Conservation (phyloP, 2,329 filamentous ascomycete genomes). For the Lasiodiplodia sp. region DNA sequence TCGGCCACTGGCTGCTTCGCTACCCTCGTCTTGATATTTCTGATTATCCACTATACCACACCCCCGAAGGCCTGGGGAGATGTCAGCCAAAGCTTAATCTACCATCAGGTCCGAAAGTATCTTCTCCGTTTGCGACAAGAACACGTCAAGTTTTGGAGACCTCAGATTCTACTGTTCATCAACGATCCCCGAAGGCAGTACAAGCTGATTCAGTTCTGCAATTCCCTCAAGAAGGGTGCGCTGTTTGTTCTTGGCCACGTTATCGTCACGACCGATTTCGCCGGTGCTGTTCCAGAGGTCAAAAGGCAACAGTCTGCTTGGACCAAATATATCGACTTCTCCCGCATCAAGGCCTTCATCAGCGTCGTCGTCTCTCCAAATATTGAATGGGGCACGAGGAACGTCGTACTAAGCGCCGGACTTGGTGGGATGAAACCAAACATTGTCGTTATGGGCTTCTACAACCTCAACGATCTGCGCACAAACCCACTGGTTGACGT, state of each 20-base stretch:
- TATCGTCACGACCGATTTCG: conserved; percentile 85
- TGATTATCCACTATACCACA: conserved; percentile 84
- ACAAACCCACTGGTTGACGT: conserved; percentile 63
- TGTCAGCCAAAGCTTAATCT: conserved; percentile 88
- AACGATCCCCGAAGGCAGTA: conserved; percentile 84
- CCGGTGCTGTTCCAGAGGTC: conserved; percentile 78
- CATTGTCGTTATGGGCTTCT: conserved; percentile 81
- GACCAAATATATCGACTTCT: conserved; percentile 87
- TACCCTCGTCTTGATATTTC: conserved; percentile 77
- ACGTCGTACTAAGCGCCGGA: conserved; percentile 81
- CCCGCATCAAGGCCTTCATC: conserved; percentile 87
- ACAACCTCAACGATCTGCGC: conserved; percentile 79
- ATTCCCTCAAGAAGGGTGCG: conserved; percentile 86
- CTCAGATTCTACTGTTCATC: conserved; percentile 83
- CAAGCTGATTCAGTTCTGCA: conserved; percentile 88
- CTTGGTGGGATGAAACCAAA: conserved; percentile 90
- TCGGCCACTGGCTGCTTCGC: conserved; percentile 80
- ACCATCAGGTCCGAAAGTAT: conserved; percentile 88
- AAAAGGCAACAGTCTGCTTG: conserved; percentile 81
- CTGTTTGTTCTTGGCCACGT: conserved; percentile 88
- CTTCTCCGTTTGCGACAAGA: conserved; percentile 82
- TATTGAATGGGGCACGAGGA: conserved; percentile 84
- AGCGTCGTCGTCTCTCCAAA: conserved; percentile 84
- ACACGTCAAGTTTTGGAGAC: conserved; percentile 93
- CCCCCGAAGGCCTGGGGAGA: conserved; percentile 91